A percentile compares a stretch with the other conserved stretches of the same genome.
Conservation (phyloP, 2,329 filamentous ascomycete genomes). For the Ophiostoma tasmaniense region DNA sequence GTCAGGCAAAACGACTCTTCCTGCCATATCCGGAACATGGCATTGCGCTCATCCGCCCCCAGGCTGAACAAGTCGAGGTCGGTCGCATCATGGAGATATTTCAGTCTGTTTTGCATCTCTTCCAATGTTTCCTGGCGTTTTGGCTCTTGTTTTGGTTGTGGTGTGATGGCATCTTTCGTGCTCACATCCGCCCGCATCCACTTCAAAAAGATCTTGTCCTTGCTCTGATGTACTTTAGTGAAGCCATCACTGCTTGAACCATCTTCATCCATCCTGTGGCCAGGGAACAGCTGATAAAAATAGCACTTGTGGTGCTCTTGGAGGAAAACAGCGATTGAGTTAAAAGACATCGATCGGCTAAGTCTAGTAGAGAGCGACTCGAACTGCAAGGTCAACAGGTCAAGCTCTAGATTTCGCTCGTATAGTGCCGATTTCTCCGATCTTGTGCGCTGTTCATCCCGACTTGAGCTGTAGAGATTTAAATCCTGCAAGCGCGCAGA, state of each 20-base stretch:
- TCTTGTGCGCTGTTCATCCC: conserved; percentile 30
- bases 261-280: not conserved
- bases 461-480: conserved; percentile 39
- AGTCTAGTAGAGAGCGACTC: not conserved
- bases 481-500: conserved; percentile 41
- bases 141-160: not conserved
- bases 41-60: not conserved
- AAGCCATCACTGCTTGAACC: conserved; percentile 24
- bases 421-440: conserved; percentile 30
- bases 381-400: not conserved
- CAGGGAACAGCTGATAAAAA: conserved; percentile 25
- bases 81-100: not conserved
- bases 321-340: not conserved
- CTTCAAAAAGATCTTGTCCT: conserved; percentile 18
- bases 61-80: not conserved
- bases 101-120: not conserved
- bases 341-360: not conserved
- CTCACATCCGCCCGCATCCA: conserved; percentile 18
- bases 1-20: not conserved
- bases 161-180: not conserved
- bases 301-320: conserved; percentile 20
- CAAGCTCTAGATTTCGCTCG: conserved; percentile 17
- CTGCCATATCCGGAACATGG: conserved; percentile 10
- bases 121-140: not conserved
- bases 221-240: conserved; percentile 19